Base-by-base conservation (phyloP, 768 basidiomycete species). In the Mycena haematopus region DNA sequence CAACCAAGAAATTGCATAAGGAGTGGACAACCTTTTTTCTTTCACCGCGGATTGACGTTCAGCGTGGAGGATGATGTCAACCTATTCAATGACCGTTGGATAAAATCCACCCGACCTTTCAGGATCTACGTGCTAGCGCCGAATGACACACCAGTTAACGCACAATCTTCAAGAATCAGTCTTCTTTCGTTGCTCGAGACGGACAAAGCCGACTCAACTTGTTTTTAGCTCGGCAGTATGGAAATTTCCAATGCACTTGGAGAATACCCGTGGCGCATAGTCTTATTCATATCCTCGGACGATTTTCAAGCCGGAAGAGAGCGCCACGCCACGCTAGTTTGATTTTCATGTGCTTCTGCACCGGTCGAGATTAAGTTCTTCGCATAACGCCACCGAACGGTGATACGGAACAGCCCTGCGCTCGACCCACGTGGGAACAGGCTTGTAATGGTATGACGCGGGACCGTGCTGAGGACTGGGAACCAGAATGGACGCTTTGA, bases 291-390 rank as follows among this genome's bases (percentile, higher is more conserved):
- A 38, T 64, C 63, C 63, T 64, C 57, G 63, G 63, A 50, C 54
- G 27, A 45, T 10, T 52, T 52, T 45, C 21, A 45, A 21, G 31
- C 36, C 27, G 25, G 31, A 24, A 51, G 42, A 10, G 22, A 58
- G 27, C 57, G 62, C 52, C 57, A 58, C 62, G 51, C 40, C 62
- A 51, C 52, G 56, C 56, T 46, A 50, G 62, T 14, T 45, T 45
- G 44, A 63, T 63, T 63, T 63, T 63, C 62, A 17, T 57, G 14
- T 46, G 55, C 62, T 63, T 63, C 62, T 57, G 19, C 47, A 44
- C 49, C 36, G 53, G 46, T 25, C 54, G 46, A 62, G 55, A 24
- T 53, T 58, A 40, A 56, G 53, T 29, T 33, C 21, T 63, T 47
- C n/a, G 46, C 46, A 55, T 27, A 38, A 55, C 63, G 63, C 58